A percentile compares a stretch with the other conserved stretches of the same genome.
These are phyloP conservation scores for Solanum acaule DNA, from an alignment of 257 asterid genomes.

Conservation along the genomic window DNA sequence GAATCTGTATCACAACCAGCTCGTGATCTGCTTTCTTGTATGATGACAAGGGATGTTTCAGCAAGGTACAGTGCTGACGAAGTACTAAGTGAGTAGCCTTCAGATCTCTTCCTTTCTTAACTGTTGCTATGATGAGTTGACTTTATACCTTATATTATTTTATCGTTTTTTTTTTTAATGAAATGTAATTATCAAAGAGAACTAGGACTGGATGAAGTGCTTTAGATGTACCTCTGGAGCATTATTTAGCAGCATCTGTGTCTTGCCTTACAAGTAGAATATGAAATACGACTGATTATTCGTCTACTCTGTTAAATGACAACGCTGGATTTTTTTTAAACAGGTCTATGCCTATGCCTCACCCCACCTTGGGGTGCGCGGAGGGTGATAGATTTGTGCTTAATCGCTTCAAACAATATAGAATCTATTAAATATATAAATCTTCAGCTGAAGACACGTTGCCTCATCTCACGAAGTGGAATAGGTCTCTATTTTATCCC, in stretches of 20 bases:
- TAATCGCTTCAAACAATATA: neutral
- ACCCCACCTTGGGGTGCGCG: neutral
- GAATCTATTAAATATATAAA: neutral
- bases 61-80: constrained; percentile 58
- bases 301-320: neutral
- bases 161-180: neutral
- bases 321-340: neutral
- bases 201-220: neutral
- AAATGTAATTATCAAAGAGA: neutral
- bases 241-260: neutral
- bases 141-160: neutral
- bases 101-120: neutral
- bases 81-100: constrained; percentile 60
- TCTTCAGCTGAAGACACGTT: neutral
- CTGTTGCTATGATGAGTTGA: neutral
- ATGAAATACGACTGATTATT: neutral
- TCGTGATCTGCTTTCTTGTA: constrained; percentile 61
- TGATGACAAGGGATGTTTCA: constrained; percentile 54
- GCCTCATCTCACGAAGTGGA: neutral
- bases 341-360: neutral
- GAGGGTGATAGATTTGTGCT: neutral
- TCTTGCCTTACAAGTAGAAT: neutral
- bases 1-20: constrained; percentile 62
- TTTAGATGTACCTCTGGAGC: neutral
- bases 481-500: neutral